These are phyloP conservation scores for Fusarium acutatum DNA, from an alignment of 2,329 filamentous ascomycete genomes.

Conservation along the genomic window DNA sequence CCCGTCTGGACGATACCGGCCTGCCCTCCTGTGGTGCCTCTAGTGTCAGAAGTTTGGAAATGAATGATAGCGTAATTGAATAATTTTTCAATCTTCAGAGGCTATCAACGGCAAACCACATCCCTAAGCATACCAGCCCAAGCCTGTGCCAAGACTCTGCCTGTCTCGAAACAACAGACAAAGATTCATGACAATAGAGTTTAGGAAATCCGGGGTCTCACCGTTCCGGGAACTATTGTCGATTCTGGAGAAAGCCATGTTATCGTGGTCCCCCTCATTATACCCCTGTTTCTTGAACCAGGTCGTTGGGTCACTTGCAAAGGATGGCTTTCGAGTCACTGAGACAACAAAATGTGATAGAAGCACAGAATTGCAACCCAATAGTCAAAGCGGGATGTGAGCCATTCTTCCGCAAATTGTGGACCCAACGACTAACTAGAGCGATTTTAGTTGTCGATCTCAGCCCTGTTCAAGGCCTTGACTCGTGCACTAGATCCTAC, in stretches of 20 bases:
- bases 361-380: neutral
- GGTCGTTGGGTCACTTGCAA: neutral
- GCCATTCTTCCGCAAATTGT: neutral
- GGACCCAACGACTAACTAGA: neutral
- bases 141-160: neutral
- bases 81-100: neutral
- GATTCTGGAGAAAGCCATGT: neutral
- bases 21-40: neutral
- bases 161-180: neutral
- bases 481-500: constrained; percentile 1
- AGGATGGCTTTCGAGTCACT: neutral
- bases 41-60: neutral
- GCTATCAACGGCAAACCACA: neutral
- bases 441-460: constrained; percentile 6
- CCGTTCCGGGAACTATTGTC: neutral
- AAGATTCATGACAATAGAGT: neutral
- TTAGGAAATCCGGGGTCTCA: neutral
- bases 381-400: neutral
- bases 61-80: neutral
- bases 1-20: neutral
- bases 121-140: neutral
- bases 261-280: neutral
- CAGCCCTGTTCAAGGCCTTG: neutral
- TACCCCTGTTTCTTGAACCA: neutral
- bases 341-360: neutral